Evolutionary conservation across 148 eudicot species (phyloP), one percentile per base, ranked within the genome.

Genomic region (Fagopyrum tataricum): DNA sequence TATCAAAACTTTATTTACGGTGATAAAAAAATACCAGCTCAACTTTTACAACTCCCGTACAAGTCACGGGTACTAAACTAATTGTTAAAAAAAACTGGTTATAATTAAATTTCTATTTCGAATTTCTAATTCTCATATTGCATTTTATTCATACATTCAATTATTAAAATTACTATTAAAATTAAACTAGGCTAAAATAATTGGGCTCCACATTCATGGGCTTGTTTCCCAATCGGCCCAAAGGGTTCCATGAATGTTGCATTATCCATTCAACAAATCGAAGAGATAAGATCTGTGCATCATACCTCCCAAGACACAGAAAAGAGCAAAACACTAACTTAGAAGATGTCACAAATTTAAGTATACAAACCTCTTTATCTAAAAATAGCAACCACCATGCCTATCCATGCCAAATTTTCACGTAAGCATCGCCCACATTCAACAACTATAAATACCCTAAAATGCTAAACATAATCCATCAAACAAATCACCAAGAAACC

Each of bases 371-470:
- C 37, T 62, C 18, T 3, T 31, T 62, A 62, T 5, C 68, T 13
- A 0, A 62, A 62, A 62, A 62, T 62, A 62, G 68, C 42, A 62
- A 0, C 6, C 42, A 62, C 68, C n/a, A 62, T 62, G 42, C 43
- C 42, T 31, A 64, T 64, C 69, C 2, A 37, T 43, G 7, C 15
- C 69, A 64, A 31, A 64, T 62, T 8, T 5, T 37, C 68, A 62
- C 68, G 68, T 24, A 31, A 11, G 17, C 8, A 3, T 26, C 18
- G 23, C 61, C 11, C 21, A 55, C 61, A 0, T 18, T 20, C 7
- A 64, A 14, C 69, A 64, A 6, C 69, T 64, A 64, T 64, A 64
- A 64, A 64, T 64, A 26, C 67, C 67, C 67, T 61, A 61, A 61
- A 26, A 8, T 9, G 49, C 49, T 13, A 46, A 46, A 5, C 67